Evolutionary conservation across 805 yeast genomes (phyloP).

Genomic region (Saturnispora sekii): DNA sequence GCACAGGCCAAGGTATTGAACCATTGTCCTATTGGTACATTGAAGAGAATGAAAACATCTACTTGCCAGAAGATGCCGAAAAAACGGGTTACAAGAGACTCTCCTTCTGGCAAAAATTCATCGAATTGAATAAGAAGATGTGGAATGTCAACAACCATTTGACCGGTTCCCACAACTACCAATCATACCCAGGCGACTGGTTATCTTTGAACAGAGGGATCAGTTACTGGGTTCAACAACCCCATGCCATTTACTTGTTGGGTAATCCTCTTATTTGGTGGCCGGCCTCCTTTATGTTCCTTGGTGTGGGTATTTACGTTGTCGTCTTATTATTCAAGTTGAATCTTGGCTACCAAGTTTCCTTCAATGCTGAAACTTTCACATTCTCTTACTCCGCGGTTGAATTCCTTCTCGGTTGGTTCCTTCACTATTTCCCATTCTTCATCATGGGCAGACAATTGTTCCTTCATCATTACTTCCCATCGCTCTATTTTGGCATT

Average conservation of each 20-base stretch:
- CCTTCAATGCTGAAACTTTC: conserved; percentile 42
- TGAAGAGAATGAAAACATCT: conserved; percentile 54
- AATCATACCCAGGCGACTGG: conserved; percentile 67
- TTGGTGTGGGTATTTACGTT: conserved; percentile 40
- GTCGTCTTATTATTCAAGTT: conserved; percentile 44
- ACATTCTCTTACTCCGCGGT: conserved; percentile 58
- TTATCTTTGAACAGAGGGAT: conserved; percentile 70
- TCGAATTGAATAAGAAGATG: conserved; percentile 64
- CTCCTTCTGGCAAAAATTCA: conserved; percentile 47
- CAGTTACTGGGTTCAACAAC: conserved; percentile 62
- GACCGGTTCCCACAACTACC: conserved; percentile 60
- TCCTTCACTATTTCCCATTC: conserved; percentile 62
- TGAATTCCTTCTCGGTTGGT: conserved; percentile 62
- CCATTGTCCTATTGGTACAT: conserved; percentile 61
- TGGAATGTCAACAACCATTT: conserved; percentile 68
- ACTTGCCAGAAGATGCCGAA: conserved; percentile 35
- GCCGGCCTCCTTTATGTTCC: conserved; percentile 47
- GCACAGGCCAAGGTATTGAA: conserved; percentile 61
- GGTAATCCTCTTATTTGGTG: conserved; percentile 83
- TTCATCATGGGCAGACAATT: conserved; percentile 87
- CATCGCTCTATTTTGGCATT: conserved; percentile 72
- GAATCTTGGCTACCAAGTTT: conserved; percentile 45
- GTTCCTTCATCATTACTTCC: conserved; percentile 89
- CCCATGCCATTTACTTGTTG: conserved; percentile 49
- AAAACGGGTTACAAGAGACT: conserved; percentile 44